These are phyloP conservation scores for Fusarium sp. DNA, from an alignment of 2,329 filamentous ascomycete genomes.

Conservation along the genomic window DNA sequence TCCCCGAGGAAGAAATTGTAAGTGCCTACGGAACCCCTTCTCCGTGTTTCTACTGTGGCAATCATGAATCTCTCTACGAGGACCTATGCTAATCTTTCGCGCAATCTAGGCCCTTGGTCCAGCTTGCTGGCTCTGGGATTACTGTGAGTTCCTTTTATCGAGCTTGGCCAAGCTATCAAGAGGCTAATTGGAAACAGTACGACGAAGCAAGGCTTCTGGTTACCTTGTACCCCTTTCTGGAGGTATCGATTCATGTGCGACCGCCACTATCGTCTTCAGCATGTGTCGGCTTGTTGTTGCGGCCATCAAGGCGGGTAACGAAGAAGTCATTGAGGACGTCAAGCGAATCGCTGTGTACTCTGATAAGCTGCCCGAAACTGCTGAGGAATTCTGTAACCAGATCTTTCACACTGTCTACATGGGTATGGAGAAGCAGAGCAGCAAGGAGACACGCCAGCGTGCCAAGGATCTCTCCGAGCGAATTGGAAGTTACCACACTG, in stretches of 20 bases:
- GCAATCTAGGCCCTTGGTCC: conserved; percentile 19
- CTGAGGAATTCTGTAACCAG: conserved; percentile 66
- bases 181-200: conserved; percentile 13
- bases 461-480: conserved; percentile 68
- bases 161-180: background rate
- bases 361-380: conserved; percentile 58
- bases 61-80: background rate
- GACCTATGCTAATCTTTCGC: background rate
- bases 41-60: background rate
- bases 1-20: conserved; percentile 42
- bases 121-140: conserved; percentile 35
- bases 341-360: conserved; percentile 41
- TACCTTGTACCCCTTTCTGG: conserved; percentile 34
- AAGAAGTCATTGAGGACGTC: conserved; percentile 52
- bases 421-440: conserved; percentile 76
- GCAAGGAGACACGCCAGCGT: conserved; percentile 72
- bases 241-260: conserved; percentile 39
- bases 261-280: conserved; percentile 50
- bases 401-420: conserved; percentile 57
- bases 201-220: conserved; percentile 24
- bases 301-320: conserved; percentile 31
- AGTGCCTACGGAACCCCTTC: background rate
- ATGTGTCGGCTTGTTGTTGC: conserved; percentile 65
- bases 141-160: background rate
- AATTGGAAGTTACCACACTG: conserved; percentile 78